Evolutionary conservation across 331 rosid species (phyloP), one percentile per base, ranked within the genome.

Genomic region (Acacia concinna): DNA sequence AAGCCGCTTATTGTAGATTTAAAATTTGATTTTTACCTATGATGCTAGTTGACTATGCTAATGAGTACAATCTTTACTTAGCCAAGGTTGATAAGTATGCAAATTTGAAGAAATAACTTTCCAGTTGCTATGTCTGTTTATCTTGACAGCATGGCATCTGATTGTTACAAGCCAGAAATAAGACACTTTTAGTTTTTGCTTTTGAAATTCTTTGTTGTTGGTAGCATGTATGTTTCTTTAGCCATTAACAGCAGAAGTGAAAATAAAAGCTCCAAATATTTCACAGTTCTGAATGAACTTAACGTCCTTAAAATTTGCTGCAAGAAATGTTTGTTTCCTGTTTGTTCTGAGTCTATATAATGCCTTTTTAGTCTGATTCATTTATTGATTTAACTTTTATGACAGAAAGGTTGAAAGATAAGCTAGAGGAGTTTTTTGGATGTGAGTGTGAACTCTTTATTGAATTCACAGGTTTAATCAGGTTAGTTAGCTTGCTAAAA

Each of bases 391-490:
- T 43, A 11, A 43, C 10, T 77, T 81, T 77, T 23, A 46, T 84
- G 82, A 66, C 82, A 94, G 99, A 95, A 83, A 86, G 96, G 83
- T 83, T 95, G 91, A 95, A 89, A 84, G 99, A 93, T 27, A 93
- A 88, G 88, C 86, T 90, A 37, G 99, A 93, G 88, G 96, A 93
- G 54, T 90, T 88, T 83, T 95, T 95, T 76, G 87, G 89, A 28
- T 91, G 98, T 66, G 86, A 93, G 64, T 95, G 79, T 80, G 96
- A 95, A 78, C 97, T 95, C 79, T 87, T 89, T 56, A 70, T 91
- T 79, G 99, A 95, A 75, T 95, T 93, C 88, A 95, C 99, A 4
- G 99, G 97, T 78, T 90, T 93, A 86, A 93, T 95, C 82, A 92
- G 98, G 97, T 91, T 47, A 20, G 68, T 74, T 75, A 0, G 44